These are phyloP conservation scores for Eragrostis nindensis DNA, from an alignment of 176 grass and related monocot genomes.

Conservation along the genomic window DNA sequence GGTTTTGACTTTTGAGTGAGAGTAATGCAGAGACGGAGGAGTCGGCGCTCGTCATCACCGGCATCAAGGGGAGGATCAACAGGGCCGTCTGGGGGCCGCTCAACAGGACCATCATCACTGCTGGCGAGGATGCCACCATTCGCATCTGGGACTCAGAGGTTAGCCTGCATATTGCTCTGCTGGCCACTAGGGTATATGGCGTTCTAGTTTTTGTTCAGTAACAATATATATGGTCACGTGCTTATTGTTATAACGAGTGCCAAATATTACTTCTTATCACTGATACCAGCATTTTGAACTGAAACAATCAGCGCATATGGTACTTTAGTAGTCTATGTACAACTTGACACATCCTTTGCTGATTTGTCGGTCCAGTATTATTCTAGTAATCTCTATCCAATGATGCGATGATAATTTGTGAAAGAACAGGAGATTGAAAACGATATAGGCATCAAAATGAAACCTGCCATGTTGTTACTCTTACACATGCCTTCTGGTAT, in stretches of 20 bases:
- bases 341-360: not conserved
- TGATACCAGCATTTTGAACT: not conserved
- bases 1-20: not conserved
- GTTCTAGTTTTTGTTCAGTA: not conserved
- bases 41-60: slow-evolving; percentile 70
- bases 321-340: not conserved
- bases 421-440: not conserved
- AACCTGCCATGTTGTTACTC: not conserved
- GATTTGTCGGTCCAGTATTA: not conserved
- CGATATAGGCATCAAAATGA: not conserved
- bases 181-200: not conserved
- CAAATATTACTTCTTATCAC: not conserved
- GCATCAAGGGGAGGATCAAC: slow-evolving; percentile 87
- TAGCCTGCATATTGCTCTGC: not conserved
- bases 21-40: slow-evolving; percentile 66
- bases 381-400: not conserved
- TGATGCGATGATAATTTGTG: not conserved
- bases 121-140: slow-evolving; percentile 77
- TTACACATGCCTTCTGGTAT: not conserved
- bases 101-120: slow-evolving; percentile 92
- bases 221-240: not conserved
- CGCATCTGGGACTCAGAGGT: slow-evolving; percentile 96
- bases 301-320: not conserved
- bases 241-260: not conserved
- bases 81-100: slow-evolving; percentile 90